Evolutionary conservation across 2,329 filamentous ascomycete species (phyloP), one percentile per base, ranked within the genome.

Genomic region (Neonectria ditissima): DNA sequence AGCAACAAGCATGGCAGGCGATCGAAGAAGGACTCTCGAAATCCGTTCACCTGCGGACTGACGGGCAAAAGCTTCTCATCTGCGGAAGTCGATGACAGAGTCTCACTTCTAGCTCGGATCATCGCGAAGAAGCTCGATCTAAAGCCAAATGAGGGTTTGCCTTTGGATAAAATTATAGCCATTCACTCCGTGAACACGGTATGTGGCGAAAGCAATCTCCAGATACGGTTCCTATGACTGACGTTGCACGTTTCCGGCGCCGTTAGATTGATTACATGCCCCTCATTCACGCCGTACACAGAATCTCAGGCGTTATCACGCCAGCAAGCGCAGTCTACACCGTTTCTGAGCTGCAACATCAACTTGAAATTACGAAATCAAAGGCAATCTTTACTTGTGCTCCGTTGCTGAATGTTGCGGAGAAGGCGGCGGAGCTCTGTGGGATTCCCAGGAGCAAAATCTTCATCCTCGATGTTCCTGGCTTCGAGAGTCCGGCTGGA

Each of bases 121-220:
- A 79, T 97, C 30, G 85, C 87, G 39, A 89, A 91, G 73, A 87
- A 92, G 67, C 83, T 95, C 58, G 88, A 30, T 93, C 92, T 84
- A 77, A 85, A 37, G 87, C 90, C 2, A 90, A 92, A 65, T 77
- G 88, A 57, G 92, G 90, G 14, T 87, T 87, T 0, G 90, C 37
- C 37, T 41, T 96, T 91, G 90, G 92, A 96, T 71, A 94, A 94
- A 77, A 91, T 94, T 20, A 82, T 93, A 44, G 90, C 84, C 1
- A 82, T 94, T 30, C 96, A 92, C 79, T 90, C 90, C 7, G 78
- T 94, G 59, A 97, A 97, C 74, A 92, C 92, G 16, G 91, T 92
- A 9, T 14, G 52, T 26, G n/a, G 37, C 8, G 37, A n/a, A 5
- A 8, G 8, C 18, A 41, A 3, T 10, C 14, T 8, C 5, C 16